phyloP scores from a whole-genome alignment of 805 yeast species.

The Saccharomycopsis schoenii region DNA sequence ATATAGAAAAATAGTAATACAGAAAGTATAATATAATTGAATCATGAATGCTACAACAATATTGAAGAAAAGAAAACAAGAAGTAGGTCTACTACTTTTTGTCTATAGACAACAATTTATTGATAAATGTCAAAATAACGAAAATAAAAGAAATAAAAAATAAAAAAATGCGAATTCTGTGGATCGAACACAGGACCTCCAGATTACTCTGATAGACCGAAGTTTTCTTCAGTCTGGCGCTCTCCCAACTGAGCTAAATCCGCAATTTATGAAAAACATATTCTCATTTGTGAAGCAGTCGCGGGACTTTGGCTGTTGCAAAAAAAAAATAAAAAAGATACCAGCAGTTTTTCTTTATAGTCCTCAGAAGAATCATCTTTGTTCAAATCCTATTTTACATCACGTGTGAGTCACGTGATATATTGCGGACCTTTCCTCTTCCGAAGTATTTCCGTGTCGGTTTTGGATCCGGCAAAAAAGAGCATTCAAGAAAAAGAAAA shows the following conservation, averaged over 20 bases:
- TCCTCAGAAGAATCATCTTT: too few relatives aligned
- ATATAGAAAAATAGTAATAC: background rate
- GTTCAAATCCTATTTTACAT: too few relatives aligned
- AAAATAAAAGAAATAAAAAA: conserved; percentile 14
- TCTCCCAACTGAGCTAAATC: conserved; percentile 37
- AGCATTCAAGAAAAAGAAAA: background rate
- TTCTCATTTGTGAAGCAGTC: too few relatives aligned
- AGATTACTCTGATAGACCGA: conserved; percentile 31
- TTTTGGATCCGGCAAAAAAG: background rate
- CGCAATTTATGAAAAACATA: conserved; percentile 20
- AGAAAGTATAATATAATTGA: background rate
- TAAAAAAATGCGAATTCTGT: conserved; percentile 48
- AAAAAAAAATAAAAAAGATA: too few relatives aligned
- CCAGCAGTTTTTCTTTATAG: too few relatives aligned
- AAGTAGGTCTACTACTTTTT: too few relatives aligned
- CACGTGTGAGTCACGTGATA: too few relatives aligned
- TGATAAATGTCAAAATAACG: too few relatives aligned
- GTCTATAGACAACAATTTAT: background rate
- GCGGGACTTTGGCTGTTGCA: background rate
- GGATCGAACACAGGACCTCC: conserved; percentile 89
- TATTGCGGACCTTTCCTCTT: too few relatives aligned
- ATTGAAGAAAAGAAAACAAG: too few relatives aligned
- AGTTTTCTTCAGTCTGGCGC: conserved; percentile 34
- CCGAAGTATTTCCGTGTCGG: too few relatives aligned
- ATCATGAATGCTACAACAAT: too few relatives aligned